Conservation (phyloP, 805 yeast species). For the Saccharomycopsis babjevae region DNA sequence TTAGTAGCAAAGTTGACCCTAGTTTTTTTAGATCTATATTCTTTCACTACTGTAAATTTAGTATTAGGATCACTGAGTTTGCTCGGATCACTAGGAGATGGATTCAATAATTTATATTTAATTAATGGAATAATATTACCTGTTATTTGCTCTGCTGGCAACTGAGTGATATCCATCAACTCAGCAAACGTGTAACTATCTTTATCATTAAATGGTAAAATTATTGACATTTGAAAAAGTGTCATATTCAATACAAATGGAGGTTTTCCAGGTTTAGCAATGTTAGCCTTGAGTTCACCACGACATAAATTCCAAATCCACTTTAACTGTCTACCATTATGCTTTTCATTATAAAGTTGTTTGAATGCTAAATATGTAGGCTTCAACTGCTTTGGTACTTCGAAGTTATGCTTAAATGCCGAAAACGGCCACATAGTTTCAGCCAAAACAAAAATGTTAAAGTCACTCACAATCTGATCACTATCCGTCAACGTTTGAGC, state of each 20-base stretch:
- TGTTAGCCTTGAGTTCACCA: slow-evolving; percentile 82
- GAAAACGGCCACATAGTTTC: slow-evolving; percentile 84
- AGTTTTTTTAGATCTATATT: slow-evolving; percentile 75
- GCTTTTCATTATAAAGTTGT: slow-evolving; percentile 60
- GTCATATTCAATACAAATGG: slow-evolving; percentile 77
- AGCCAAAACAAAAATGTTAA: slow-evolving; percentile 71
- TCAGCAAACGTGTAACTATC: slow-evolving; percentile 49
- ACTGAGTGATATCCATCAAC: slow-evolving; percentile 56
- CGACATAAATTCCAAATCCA: slow-evolving; percentile 96
- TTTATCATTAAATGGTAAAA: slow-evolving; percentile 72
- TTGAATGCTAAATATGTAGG: slow-evolving; percentile 59
- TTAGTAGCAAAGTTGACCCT: slow-evolving; percentile 70
- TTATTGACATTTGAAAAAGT: slow-evolving; percentile 75
- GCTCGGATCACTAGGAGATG: slow-evolving; percentile 54
- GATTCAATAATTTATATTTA: slow-evolving; percentile 64
- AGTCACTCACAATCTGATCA: slow-evolving; percentile 35
- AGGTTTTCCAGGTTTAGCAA: slow-evolving; percentile 70
- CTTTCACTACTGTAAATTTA: slow-evolving; percentile 58
- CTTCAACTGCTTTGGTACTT: slow-evolving; percentile 58
- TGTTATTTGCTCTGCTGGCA: slow-evolving; percentile 54
- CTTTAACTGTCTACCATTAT: slow-evolving; percentile 77
- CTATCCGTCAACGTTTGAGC: slow-evolving; percentile 28
- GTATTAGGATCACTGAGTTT: slow-evolving; percentile 43
- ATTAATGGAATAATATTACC: slow-evolving; percentile 73
- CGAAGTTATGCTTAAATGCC: slow-evolving; percentile 33